phyloP scores from a whole-genome alignment of 169 alveolate genomes.

The Babesia bovis region DNA sequence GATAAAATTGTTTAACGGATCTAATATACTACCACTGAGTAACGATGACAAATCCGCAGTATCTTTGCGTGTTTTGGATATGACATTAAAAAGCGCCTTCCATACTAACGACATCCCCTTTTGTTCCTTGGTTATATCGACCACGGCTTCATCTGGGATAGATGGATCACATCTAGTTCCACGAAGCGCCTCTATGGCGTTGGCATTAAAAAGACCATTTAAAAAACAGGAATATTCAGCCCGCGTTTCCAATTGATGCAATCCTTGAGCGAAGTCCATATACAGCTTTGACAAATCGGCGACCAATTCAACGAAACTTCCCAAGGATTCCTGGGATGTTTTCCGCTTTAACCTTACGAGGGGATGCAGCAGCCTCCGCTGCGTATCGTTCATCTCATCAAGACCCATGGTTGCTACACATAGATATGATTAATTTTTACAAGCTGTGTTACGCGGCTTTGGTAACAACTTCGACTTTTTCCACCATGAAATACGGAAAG shows the following conservation, averaged over 20 bases:
- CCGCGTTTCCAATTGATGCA: constrained; percentile 36
- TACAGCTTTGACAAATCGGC: constrained; percentile 39
- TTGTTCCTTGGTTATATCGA: constrained; percentile 50
- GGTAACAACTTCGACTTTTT: too few relatives aligned
- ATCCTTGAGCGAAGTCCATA: constrained; percentile 34
- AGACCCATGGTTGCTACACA: constrained; percentile 40
- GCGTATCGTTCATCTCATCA: constrained; percentile 49
- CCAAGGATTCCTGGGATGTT: constrained; percentile 42
- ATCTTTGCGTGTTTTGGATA: constrained; percentile 32
- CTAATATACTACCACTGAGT: constrained; percentile 22
- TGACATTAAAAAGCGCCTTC: constrained; percentile 10
- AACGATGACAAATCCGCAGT: background rate
- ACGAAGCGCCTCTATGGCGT: constrained; percentile 44
- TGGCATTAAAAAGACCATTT: constrained; percentile 30
- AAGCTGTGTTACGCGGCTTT: background rate
- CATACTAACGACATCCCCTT: constrained; percentile 47
- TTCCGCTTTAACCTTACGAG: constrained; percentile 48
- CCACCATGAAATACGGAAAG: background rate
- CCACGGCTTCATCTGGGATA: constrained; percentile 19
- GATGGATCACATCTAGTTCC: constrained; percentile 27
- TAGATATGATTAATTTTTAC: background rate
- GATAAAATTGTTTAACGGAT: constrained; percentile 21
- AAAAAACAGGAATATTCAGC: constrained; percentile 11
- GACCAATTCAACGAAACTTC: constrained; percentile 40
- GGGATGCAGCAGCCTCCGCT: constrained; percentile 62